Percentiles rank a stretch among this genome's conserved stretches.
These are phyloP conservation scores for Cyclotella baltica DNA, from an alignment of 108 stramenopile species.

Conservation along the genomic window DNA sequence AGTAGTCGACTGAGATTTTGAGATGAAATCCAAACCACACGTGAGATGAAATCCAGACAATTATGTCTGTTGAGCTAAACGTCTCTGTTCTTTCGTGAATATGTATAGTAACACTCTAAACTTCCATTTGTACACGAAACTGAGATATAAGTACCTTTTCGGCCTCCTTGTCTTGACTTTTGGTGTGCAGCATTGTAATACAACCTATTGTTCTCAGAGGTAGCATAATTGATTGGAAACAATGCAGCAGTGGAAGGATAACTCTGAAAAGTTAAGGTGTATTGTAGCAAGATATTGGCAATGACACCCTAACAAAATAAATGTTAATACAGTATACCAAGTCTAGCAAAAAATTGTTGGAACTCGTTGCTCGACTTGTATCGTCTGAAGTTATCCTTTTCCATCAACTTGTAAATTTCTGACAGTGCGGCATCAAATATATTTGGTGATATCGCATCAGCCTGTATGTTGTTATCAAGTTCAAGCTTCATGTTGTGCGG, in stretches of 20 bases:
- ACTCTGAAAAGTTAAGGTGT: too few relatives aligned
- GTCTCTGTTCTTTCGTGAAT: neutral
- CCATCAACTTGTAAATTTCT: conserved; percentile 56
- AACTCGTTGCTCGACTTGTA: conserved; percentile 34
- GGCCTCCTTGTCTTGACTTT: too few relatives aligned
- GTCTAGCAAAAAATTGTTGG: neutral
- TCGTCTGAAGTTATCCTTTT: conserved; percentile 53
- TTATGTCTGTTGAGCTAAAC: too few relatives aligned
- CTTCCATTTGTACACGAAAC: neutral
- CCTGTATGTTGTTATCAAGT: conserved; percentile 22
- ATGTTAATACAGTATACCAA: neutral
- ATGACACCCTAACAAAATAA: too few relatives aligned
- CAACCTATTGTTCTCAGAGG: too few relatives aligned
- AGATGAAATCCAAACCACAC: too few relatives aligned
- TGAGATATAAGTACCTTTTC: too few relatives aligned
- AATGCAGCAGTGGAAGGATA: too few relatives aligned
- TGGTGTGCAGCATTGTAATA: too few relatives aligned
- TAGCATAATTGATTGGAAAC: too few relatives aligned
- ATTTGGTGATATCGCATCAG: conserved; percentile 19
- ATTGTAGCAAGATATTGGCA: neutral
- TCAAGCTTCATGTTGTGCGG: conserved; percentile 37
- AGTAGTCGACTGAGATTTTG: neutral
- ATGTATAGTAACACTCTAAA: neutral
- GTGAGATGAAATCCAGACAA: too few relatives aligned
- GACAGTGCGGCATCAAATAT: conserved; percentile 44